Base-by-base conservation (phyloP, 257 asterid genomes). In the Gentiana straminea region DNA sequence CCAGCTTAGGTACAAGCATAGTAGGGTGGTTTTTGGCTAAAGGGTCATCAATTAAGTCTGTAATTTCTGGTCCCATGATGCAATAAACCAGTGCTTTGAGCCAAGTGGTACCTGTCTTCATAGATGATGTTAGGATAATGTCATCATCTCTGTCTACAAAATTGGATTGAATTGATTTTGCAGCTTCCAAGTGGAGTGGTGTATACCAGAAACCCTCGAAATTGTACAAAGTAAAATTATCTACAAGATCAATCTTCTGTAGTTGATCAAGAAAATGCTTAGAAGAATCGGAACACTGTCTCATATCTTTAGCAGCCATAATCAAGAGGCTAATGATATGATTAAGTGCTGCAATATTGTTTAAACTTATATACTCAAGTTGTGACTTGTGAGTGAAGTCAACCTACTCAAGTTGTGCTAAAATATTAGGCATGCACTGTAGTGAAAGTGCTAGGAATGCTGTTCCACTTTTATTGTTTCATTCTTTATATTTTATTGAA, bases 151-250 rank as follows among this genome's bases (percentile, higher is more conserved):
- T n/a, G 1, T 60, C 61, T 38, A 45, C 49, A 57, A 63, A 63
- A 8, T 63, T 33, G 1, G 61, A 35, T 47, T 55, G 56, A 9
- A 63, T 48, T 33, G 61, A 43, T 54, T 46, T 47, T 48, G 68
- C 48, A 7, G 68, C 55, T 62, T 52, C 66, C 59, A 62, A 35
- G 8, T 52, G 59, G 38, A 45, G 59, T 7, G 59, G 59, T 0
- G 66, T 53, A 13, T 62, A 62, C 66, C 66, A 62, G 33, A 62
- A 62, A 13, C 66, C 66, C 44, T 62, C 66, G 53, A 52, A 62
- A 13, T 53, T 37, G 45, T 62, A 62, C 12, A 52, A 35, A 10
- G 9, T 24, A 11, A 52, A 44, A 6, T 4, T 44, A 2, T 62
- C 58, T 10, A 59, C 60, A 6, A 52, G 13, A 9, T 15, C 4